Percentiles rank a stretch among this genome's conserved stretches.
These are phyloP conservation scores for Phylloporus sp. DNA, from an alignment of 768 basidiomycete species.

Conservation along the genomic window DNA sequence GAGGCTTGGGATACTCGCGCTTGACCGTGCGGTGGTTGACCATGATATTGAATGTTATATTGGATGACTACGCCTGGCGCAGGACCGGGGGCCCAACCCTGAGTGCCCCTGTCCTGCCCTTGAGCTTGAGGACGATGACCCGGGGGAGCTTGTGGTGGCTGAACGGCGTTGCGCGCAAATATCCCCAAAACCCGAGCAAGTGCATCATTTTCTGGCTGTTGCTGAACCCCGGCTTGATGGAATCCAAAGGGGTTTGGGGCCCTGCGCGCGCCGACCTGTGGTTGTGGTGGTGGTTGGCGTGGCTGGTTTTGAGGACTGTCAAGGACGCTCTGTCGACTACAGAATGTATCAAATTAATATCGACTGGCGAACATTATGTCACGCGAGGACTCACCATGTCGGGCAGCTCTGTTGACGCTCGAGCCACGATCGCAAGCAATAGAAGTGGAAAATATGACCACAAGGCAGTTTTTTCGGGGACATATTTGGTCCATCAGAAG, in stretches of 20 bases:
- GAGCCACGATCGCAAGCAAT: conserved; percentile 95
- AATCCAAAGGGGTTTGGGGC: conserved; percentile 29
- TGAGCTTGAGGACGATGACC: conserved; percentile 30
- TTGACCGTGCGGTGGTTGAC: conserved; percentile 34
- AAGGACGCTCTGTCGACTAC: conserved; percentile 73
- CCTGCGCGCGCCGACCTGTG: conserved; percentile 31
- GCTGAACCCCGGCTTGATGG: conserved; percentile 30
- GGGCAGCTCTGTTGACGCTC: conserved; percentile 99
- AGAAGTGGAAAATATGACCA: conserved; percentile 97
- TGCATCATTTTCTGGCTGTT: conserved; percentile 36
- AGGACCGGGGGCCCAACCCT: conserved; percentile 34
- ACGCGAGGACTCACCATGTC: conserved; percentile 69
- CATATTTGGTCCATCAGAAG: conserved; percentile 76
- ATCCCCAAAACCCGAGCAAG: conserved; percentile 41
- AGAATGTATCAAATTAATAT: conserved; percentile 2
- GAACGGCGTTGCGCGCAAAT: conserved; percentile 52
- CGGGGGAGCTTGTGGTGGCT: conserved; percentile 34
- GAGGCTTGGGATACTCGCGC: conserved; percentile 25
- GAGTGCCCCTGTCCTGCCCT: conserved; percentile 30
- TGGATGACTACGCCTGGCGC: conserved; percentile 54
- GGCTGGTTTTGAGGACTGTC: conserved; percentile 42
- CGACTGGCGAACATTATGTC: background rate
- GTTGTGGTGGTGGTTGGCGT: conserved; percentile 26
- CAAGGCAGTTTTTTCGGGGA: conserved; percentile 96
- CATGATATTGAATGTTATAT: conserved; percentile 61